Conservation (phyloP, 495 filamentous ascomycete species). For the Polyplosphaeria fusca region DNA sequence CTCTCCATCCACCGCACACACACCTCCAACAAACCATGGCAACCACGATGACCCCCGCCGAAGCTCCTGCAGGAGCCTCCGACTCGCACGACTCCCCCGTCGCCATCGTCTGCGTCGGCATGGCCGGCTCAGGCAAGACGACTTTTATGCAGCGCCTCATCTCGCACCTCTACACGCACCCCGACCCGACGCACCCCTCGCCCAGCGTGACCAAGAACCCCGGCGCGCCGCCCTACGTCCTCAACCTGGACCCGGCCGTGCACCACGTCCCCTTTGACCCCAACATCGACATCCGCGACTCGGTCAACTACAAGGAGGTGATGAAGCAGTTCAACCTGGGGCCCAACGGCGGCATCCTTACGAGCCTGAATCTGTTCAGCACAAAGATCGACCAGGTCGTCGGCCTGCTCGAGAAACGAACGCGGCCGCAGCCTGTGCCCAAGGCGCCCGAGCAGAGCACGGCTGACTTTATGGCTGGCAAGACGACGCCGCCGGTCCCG, state of each 20-base stretch:
- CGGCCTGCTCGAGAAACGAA: constrained; percentile 79
- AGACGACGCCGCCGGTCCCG: constrained; percentile 53
- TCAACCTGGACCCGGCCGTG: constrained; percentile 97
- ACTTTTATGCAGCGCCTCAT: constrained; percentile 99
- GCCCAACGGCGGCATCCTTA: constrained; percentile 97
- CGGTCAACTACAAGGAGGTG: constrained; percentile 98
- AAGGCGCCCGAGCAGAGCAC: constrained; percentile 17
- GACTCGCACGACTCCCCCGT: constrained; percentile 46
- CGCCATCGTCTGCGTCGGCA: constrained; percentile 91
- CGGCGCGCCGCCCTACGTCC: constrained; percentile 69
- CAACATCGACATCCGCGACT: constrained; percentile 98
- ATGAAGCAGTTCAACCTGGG: constrained; percentile 99
- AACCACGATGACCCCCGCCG: constrained; percentile 4
- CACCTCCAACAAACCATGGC: constrained; percentile 29
- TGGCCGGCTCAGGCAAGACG: constrained; percentile 97
- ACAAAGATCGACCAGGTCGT: constrained; percentile 98
- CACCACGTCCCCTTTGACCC: constrained; percentile 91
- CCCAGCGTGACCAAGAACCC: constrained; percentile 45
- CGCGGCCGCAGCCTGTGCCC: constrained; percentile 10
- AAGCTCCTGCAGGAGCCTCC: neutral
- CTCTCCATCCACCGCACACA: neutral
- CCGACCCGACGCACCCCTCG: constrained; percentile 17
- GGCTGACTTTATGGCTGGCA: constrained; percentile 39
- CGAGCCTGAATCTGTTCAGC: constrained; percentile 90
- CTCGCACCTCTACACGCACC: constrained; percentile 70